Conservation (phyloP, 2,329 filamentous ascomycete genomes). For the Monilinia polystroma region DNA sequence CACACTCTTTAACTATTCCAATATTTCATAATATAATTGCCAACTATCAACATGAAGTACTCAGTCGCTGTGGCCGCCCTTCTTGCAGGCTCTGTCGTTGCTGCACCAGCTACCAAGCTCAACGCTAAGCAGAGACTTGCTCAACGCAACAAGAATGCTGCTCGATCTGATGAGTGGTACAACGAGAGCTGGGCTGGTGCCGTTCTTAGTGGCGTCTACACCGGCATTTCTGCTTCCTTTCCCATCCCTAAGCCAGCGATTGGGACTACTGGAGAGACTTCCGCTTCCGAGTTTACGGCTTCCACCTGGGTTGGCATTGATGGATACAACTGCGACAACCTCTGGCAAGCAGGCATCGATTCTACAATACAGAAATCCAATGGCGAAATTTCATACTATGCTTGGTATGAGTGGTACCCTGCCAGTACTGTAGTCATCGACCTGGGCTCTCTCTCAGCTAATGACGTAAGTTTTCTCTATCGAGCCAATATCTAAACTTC, state of each 20-base stretch:
- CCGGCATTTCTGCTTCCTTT: conserved; percentile 42
- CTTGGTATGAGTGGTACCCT: conserved; percentile 62
- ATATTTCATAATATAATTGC: neutral
- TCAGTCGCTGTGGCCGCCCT: neutral
- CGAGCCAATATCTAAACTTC: too few relatives aligned
- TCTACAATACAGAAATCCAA: conserved; percentile 45
- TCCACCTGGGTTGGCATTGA: conserved; percentile 62
- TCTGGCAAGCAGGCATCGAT: conserved; percentile 54
- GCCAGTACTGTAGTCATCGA: conserved; percentile 53
- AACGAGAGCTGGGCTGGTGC: conserved; percentile 44
- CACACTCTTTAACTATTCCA: neutral
- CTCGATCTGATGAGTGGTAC: neutral
- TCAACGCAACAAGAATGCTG: neutral
- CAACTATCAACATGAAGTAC: conserved; percentile 9
- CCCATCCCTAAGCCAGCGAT: conserved; percentile 37
- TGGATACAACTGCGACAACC: conserved; percentile 54
- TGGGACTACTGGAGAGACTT: conserved; percentile 28
- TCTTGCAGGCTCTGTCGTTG: neutral
- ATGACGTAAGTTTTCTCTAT: conserved; percentile 38
- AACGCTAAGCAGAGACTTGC: conserved; percentile 16
- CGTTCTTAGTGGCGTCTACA: conserved; percentile 42
- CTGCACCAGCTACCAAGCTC: conserved; percentile 11
- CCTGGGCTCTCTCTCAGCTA: conserved; percentile 45
- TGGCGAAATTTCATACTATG: conserved; percentile 45
- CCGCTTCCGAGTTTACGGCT: conserved; percentile 34